phyloP scores from a whole-genome alignment of 768 basidiomycete genomes.

The Termitomyces eurrhizus region DNA sequence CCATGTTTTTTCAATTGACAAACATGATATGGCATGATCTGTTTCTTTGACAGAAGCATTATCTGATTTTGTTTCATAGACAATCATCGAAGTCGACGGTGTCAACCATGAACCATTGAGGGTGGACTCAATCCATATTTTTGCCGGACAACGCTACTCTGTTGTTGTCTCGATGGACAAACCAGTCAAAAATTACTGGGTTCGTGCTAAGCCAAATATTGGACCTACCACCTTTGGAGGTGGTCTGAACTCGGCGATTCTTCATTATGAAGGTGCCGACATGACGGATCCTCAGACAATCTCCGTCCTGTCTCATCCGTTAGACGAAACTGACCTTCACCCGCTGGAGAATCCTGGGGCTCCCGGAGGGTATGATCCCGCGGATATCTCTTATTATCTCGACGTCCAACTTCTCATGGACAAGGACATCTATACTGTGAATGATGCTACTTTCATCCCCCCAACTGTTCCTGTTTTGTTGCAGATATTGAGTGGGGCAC shows the following conservation, averaged over 20 bases:
- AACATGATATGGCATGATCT: conserved; percentile 32
- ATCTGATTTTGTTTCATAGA: neutral
- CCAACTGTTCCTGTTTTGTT: conserved; percentile 3
- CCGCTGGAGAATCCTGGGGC: conserved; percentile 1
- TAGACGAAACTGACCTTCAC: neutral
- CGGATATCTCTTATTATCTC: neutral
- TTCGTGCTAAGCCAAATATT: neutral
- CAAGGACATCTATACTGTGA: neutral
- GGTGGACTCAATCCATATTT: conserved; percentile 1
- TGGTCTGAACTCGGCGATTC: conserved; percentile 7
- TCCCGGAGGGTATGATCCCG: neutral
- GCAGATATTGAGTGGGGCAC: conserved; percentile 1
- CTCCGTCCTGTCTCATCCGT: neutral
- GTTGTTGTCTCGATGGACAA: neutral
- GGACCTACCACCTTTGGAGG: neutral
- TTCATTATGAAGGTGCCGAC: conserved; percentile 4
- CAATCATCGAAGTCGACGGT: conserved; percentile 1
- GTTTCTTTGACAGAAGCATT: neutral
- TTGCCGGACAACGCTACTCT: conserved; percentile 5
- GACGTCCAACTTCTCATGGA: neutral
- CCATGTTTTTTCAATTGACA: conserved; percentile 40
- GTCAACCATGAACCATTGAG: neutral
- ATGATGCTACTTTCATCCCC: neutral
- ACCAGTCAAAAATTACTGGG: conserved; percentile 3
- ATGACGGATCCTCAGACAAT: neutral